Evolutionary conservation across 2,329 filamentous ascomycete species (phyloP).

Genomic region (Cyanodermella asteris): DNA sequence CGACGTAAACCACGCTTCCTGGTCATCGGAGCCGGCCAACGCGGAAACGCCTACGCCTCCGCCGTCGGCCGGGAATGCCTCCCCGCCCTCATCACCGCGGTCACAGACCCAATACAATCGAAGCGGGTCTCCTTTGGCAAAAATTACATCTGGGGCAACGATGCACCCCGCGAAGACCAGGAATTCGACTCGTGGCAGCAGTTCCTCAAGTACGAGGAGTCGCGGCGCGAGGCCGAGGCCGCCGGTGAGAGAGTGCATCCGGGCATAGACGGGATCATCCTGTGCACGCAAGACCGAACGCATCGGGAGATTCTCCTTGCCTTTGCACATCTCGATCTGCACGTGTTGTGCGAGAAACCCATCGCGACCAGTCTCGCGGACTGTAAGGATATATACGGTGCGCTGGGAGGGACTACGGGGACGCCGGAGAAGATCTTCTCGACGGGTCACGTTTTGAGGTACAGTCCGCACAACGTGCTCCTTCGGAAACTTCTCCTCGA

Average conservation of each 20-base stretch:
- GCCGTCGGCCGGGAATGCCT: constrained; percentile 43
- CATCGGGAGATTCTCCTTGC: constrained; percentile 63
- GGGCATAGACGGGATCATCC: constrained; percentile 43
- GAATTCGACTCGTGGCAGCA: constrained; percentile 53
- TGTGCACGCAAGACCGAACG: constrained; percentile 69
- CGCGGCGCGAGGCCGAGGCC: constrained; percentile 32
- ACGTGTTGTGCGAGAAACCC: constrained; percentile 92
- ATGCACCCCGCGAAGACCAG: constrained; percentile 34
- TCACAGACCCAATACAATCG: constrained; percentile 62
- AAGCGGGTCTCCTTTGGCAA: constrained; percentile 52
- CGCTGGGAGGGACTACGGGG: constrained; percentile 10
- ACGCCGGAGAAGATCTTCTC: constrained; percentile 41
- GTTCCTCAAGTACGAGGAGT: constrained; percentile 50
- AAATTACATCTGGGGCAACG: constrained; percentile 48
- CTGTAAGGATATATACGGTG: constrained; percentile 47
- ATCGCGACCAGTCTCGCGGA: constrained; percentile 58
- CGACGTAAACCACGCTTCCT: constrained; percentile 30
- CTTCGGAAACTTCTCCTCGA: constrained; percentile 57
- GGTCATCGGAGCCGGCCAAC: constrained; percentile 63
- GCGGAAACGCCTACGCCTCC: constrained; percentile 51
- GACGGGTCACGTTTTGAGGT: constrained; percentile 81
- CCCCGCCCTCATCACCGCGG: constrained; percentile 43
- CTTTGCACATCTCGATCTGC: constrained; percentile 45
- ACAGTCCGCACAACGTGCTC: constrained; percentile 78
- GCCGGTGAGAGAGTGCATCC: constrained; percentile 27